Percentiles rank a stretch among this genome's conserved stretches.
phyloP scores from a whole-genome alignment of 495 filamentous ascomycete genomes.

The Penicillium roqueforti region DNA sequence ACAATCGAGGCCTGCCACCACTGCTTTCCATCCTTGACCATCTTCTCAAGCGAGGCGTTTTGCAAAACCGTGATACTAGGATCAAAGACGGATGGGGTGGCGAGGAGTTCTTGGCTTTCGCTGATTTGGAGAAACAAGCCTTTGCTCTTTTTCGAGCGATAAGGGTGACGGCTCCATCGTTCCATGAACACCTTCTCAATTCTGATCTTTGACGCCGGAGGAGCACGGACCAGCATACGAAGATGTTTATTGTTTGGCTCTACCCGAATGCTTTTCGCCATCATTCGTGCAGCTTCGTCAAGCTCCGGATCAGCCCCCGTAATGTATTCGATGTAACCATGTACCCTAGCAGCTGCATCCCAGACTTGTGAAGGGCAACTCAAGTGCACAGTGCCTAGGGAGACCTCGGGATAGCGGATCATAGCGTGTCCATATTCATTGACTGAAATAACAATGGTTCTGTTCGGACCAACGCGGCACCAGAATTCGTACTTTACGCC shows the following conservation, averaged over 20 bases:
- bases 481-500: constrained; percentile 50
- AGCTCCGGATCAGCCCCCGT: constrained; percentile 16
- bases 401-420: constrained; percentile 12
- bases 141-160: constrained; percentile 12
- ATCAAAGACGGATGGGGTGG: constrained; percentile 12
- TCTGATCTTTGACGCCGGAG: constrained; percentile 14
- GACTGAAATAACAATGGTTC: constrained; percentile 47
- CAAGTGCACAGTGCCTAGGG: constrained; percentile 32
- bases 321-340: constrained; percentile 11
- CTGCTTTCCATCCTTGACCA: constrained; percentile 30
- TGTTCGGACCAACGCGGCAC: constrained; percentile 29
- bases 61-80: constrained; percentile 20
- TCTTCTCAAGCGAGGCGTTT: constrained; percentile 18
- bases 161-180: constrained; percentile 28
- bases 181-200: constrained; percentile 34
- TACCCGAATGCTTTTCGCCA: constrained; percentile 32
- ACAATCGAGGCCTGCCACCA: constrained; percentile 46
- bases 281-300: constrained; percentile 19
- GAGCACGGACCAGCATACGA: constrained; percentile 16
- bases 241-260: constrained; percentile 15
- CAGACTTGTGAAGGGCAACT: constrained; percentile 44
- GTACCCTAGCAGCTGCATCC: constrained; percentile 40
- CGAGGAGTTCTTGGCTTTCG: constrained; percentile 40
- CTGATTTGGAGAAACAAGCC: constrained; percentile 36
- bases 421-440: constrained; percentile 33